Conservation (phyloP, 768 basidiomycete species). For the Lyophyllum shimeji region DNA sequence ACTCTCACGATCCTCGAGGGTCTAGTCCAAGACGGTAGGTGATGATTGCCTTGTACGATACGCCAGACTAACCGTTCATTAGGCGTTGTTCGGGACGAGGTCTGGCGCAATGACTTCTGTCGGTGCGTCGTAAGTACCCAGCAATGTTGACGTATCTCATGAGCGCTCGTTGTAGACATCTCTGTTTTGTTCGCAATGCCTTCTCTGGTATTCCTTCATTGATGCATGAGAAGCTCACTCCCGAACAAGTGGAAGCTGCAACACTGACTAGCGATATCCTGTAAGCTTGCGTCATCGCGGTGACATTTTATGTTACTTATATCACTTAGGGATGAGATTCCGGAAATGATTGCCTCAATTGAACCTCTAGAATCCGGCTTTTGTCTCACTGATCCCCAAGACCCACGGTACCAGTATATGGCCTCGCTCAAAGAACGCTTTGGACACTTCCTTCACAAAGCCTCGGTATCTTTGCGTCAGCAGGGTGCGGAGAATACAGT, state of each 20-base stretch:
- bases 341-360: constrained; percentile 73
- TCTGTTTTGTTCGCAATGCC: constrained; percentile 72
- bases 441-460: constrained; percentile 67
- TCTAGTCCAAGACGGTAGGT: constrained; percentile 53
- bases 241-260: constrained; percentile 44
- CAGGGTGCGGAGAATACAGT: constrained; percentile 83
- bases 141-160: neutral
- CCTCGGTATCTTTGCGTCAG: constrained; percentile 63
- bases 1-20: constrained; percentile 54
- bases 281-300: constrained; percentile 38
- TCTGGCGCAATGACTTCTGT: constrained; percentile 88
- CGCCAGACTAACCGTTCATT: neutral
- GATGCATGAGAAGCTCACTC: constrained; percentile 49
- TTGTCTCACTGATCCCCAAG: constrained; percentile 60
- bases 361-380: constrained; percentile 66
- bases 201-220: constrained; percentile 75
- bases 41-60: neutral
- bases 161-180: constrained; percentile 39
- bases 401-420: constrained; percentile 67
- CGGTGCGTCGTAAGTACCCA: constrained; percentile 39
- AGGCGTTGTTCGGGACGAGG: constrained; percentile 51
- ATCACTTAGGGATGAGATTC: constrained; percentile 61
- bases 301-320: neutral
- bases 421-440: constrained; percentile 56
- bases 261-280: constrained; percentile 63